Base-by-base conservation (phyloP, 345 rosid genomes). In the Murraya paniculata region DNA sequence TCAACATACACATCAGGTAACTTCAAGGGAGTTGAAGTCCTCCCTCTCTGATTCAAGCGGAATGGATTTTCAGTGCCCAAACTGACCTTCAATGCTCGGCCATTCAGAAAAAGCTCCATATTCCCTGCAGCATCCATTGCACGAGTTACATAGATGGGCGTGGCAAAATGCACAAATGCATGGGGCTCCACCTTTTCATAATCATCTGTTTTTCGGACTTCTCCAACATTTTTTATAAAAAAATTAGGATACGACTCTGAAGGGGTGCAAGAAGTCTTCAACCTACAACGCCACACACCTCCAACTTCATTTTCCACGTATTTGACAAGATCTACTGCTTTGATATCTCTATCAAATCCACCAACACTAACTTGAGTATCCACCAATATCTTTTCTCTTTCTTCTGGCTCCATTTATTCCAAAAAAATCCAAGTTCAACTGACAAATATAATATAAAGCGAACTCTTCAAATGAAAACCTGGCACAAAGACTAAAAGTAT, bases 221-320 rank as follows among this genome's bases (percentile, higher is more conserved):
- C 58, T 36, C 85, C 67, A 31, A 80, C 73, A 75, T 85, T 76
- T 0, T 45, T 8, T 74, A 89, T 83, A 70, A 82, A 86, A 71
- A 88, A 95, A 53, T 91, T 77, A 7, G 97, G 98, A 81, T 86
- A 90, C 14, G 96, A 91, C 27, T 93, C 93, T 2, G 83, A 93
- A 67, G 98, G 98, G 55, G 98, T 95, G 89, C 93, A 92, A 35
- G 99, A 93, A 25, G 90, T 91, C 86, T 93, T 92, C 84, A 92
- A 74, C 76, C 96, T 88, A 81, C 96, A 93, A 57, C 93, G 84
- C 89, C 91, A 90, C 71, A 93, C 86, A 45, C 80, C 74, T 39
- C 98, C 98, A 57, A 92, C 68, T 82, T 85, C 82, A 0, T 72
- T 70, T 61, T 93, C 93, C 82, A 95, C 83, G 82, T 72, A 93